These are phyloP conservation scores for Peterozyma toletana DNA, from an alignment of 805 yeast species.

Conservation along the genomic window DNA sequence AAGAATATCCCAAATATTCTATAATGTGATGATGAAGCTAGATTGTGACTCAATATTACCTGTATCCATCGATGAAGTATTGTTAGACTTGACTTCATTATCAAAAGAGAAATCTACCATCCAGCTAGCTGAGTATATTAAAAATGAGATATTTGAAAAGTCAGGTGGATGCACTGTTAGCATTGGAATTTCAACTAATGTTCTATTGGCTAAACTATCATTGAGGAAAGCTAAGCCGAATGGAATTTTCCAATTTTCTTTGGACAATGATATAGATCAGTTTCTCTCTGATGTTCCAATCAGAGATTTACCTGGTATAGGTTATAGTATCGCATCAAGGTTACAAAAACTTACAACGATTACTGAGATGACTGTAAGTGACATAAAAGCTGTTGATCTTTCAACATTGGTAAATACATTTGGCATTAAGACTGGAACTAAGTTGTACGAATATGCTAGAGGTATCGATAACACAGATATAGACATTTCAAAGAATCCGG, in stretches of 20 bases:
- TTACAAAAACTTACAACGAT: conserved; percentile 23
- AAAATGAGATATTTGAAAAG: conserved; percentile 28
- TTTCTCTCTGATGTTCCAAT: conserved; percentile 30
- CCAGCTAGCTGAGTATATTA: conserved; percentile 23
- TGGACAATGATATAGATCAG: conserved; percentile 21
- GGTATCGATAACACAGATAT: conserved; percentile 65
- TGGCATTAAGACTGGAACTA: conserved; percentile 68
- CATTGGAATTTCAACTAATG: conserved; percentile 70
- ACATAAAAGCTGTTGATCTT: conserved; percentile 28
- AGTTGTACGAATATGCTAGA: conserved; percentile 48
- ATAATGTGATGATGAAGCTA: conserved; percentile 44
- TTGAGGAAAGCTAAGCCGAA: conserved; percentile 74
- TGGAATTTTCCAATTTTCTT: conserved; percentile 35
- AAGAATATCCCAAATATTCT: conserved; percentile 53
- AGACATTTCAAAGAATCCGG: conserved; percentile 41
- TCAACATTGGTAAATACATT: conserved; percentile 34
- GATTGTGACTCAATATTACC: conserved; percentile 56
- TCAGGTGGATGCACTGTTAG: conserved; percentile 63
- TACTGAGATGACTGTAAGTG: conserved; percentile 24
- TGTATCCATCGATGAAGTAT: conserved; percentile 86
- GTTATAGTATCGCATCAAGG: conserved; percentile 40
- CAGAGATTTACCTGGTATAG: conserved; percentile 57
- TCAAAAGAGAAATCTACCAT: conserved; percentile 17
- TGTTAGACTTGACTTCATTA: conserved; percentile 50
- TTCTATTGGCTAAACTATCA: conserved; percentile 72